These are phyloP conservation scores for Dillenia turbinata DNA, from an alignment of 164 flowering plant species.

Conservation along the genomic window DNA sequence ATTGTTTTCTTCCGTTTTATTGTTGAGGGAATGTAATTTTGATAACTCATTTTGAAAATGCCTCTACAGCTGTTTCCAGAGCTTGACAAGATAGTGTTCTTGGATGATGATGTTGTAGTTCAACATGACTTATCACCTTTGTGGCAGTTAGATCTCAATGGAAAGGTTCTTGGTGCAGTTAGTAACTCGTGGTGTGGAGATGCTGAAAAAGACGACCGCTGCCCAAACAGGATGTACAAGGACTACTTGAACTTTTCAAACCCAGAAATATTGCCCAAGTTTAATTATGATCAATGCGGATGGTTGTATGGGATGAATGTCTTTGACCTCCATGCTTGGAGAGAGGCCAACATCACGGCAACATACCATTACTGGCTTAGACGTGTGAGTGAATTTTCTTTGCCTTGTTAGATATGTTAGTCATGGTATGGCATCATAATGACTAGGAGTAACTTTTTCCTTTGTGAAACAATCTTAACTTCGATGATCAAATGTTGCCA, in stretches of 20 bases:
- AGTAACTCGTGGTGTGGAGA: conserved; percentile 33
- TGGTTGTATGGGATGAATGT: conserved; percentile 75
- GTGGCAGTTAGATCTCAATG: conserved; percentile 62
- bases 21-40: no score
- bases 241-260: conserved; percentile 60
- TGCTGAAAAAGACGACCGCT: conserved; percentile 17
- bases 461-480: no score
- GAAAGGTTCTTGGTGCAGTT: conserved; percentile 68
- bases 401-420: not conserved
- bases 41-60: conserved; percentile 9
- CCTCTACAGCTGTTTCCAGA: conserved; percentile 65
- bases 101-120: conserved; percentile 75
- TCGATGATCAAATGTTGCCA: no score
- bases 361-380: conserved; percentile 59
- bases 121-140: conserved; percentile 64
- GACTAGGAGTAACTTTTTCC: no score
- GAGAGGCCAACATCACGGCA: conserved; percentile 44
- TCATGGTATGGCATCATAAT: no score
- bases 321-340: conserved; percentile 73
- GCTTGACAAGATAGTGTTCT: conserved; percentile 62
- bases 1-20: no score
- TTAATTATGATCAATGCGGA: conserved; percentile 40
- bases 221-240: conserved; percentile 38
- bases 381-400: conserved; percentile 31
- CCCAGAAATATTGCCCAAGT: conserved; percentile 36